phyloP scores from a whole-genome alignment of 768 basidiomycete species.

The Ephemerocybe angulata region DNA sequence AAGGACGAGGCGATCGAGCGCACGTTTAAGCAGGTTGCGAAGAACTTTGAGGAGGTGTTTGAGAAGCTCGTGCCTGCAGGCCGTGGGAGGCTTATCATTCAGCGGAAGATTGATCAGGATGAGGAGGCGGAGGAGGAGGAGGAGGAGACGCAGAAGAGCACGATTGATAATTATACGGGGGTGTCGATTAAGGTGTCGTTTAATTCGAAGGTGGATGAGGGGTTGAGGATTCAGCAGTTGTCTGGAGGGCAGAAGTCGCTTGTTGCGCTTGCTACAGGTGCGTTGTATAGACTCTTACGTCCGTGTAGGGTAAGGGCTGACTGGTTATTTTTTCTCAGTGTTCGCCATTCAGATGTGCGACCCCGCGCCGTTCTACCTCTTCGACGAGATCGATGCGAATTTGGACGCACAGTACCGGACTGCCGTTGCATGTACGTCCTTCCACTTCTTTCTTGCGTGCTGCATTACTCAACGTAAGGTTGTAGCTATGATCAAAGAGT shows the following conservation, averaged over 20 bases:
- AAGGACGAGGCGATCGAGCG: slow-evolving; percentile 99
- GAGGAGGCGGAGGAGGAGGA: slow-evolving; percentile 48
- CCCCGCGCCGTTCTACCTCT: slow-evolving; percentile 98
- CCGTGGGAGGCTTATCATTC: slow-evolving; percentile 86
- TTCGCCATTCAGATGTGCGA: slow-evolving; percentile 99
- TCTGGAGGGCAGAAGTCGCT: slow-evolving; percentile 98
- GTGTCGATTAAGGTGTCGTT: slow-evolving; percentile 97
- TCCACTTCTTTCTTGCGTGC: background rate
- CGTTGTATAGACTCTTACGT: background rate
- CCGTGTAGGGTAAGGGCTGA: background rate
- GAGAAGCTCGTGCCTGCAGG: slow-evolving; percentile 95
- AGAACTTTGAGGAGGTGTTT: slow-evolving; percentile 96
- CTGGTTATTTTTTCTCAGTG: slow-evolving; percentile 43
- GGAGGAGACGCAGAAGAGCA: slow-evolving; percentile 68
- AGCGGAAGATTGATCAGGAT: slow-evolving; percentile 81
- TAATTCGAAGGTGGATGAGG: slow-evolving; percentile 98
- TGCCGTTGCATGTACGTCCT: slow-evolving; percentile 88
- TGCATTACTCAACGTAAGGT: slow-evolving; percentile 3
- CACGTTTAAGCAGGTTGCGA: slow-evolving; percentile 97
- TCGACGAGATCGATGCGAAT: slow-evolving; percentile 99
- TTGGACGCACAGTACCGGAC: slow-evolving; percentile 97
- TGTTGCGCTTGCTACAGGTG: slow-evolving; percentile 91
- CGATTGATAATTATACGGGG: slow-evolving; percentile 93
- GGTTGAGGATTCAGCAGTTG: slow-evolving; percentile 91
- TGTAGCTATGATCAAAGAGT: slow-evolving; percentile 88